These are phyloP conservation scores for Salvia miltiorrhiza DNA, from an alignment of 257 asterid species.

Conservation along the genomic window DNA sequence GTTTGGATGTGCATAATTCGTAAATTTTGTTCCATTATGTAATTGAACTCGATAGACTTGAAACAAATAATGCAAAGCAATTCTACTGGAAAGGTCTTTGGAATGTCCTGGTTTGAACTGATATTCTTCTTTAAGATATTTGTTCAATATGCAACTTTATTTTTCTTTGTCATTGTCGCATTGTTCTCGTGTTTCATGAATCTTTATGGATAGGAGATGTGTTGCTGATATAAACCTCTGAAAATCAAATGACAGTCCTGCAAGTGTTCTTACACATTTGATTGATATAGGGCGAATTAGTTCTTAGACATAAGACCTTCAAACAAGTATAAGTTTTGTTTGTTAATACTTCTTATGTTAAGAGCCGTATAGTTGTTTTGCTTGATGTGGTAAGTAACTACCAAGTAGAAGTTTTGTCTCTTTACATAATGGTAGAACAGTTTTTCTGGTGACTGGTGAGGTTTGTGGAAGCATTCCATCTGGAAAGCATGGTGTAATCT, in stretches of 20 bases:
- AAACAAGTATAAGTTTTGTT: not conserved
- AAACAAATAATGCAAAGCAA: not conserved
- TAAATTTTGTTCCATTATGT: not conserved
- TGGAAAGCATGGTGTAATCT: not conserved
- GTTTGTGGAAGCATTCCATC: slow-evolving; percentile 3
- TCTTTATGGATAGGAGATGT: not conserved
- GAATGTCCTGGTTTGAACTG: too few relatives aligned
- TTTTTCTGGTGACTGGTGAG: not conserved
- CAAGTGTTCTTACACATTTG: not conserved
- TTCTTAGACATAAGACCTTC: not conserved
- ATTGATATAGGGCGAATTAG: not conserved
- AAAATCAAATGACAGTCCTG: slow-evolving; percentile 1
- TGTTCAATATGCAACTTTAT: not conserved
- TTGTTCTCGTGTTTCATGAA: not conserved
- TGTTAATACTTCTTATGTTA: not conserved
- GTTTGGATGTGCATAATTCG: not conserved
- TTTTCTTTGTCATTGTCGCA: not conserved
- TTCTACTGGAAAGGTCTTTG: not conserved
- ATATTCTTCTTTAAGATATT: not conserved
- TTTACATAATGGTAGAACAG: not conserved
- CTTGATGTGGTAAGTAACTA: not conserved
- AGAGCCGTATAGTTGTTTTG: not conserved
- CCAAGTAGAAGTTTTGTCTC: not conserved
- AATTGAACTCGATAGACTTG: not conserved
- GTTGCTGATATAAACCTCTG: not conserved